These are phyloP conservation scores for Tolypocladium album DNA, from an alignment of 2,329 filamentous ascomycete species.

Conservation along the genomic window DNA sequence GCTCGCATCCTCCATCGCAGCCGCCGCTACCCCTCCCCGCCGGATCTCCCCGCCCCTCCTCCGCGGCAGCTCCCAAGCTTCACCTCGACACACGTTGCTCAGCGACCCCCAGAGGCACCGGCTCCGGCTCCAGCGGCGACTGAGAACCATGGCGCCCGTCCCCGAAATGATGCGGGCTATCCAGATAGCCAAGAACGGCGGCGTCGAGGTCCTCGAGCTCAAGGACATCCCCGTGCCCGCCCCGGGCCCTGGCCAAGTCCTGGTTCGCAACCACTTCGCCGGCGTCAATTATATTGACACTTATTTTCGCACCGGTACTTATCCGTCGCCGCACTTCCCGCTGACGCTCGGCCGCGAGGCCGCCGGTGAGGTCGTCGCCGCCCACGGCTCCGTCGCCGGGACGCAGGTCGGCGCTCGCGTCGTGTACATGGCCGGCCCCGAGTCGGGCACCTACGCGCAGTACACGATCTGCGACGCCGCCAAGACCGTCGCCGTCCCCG, in stretches of 20 bases:
- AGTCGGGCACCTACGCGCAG: constrained; percentile 41
- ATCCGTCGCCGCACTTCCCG: constrained; percentile 56
- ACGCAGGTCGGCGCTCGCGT: constrained; percentile 59
- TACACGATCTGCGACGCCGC: constrained; percentile 42
- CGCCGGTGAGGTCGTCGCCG: constrained; percentile 56
- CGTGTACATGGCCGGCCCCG: constrained; percentile 44
- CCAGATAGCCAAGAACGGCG: constrained; percentile 53
- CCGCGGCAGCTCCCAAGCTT: neutral
- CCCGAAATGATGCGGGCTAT: constrained; percentile 60
- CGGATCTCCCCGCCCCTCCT: neutral
- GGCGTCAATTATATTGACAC: constrained; percentile 88
- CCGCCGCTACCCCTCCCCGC: neutral
- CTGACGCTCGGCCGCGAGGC: constrained; percentile 73
- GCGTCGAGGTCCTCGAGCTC: constrained; percentile 61
- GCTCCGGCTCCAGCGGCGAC: neutral
- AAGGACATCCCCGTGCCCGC: constrained; percentile 59
- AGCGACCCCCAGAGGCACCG: neutral
- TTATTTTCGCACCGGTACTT: constrained; percentile 81
- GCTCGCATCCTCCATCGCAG: neutral
- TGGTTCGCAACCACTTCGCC: constrained; percentile 70
- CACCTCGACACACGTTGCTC: neutral
- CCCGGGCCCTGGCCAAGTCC: constrained; percentile 57
- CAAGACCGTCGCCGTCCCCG: constrained; percentile 53
- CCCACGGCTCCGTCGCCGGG: constrained; percentile 39
- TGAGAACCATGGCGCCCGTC: constrained; percentile 55